phyloP scores from a whole-genome alignment of 2,329 filamentous ascomycete species.

The Colletotrichum sp. region DNA sequence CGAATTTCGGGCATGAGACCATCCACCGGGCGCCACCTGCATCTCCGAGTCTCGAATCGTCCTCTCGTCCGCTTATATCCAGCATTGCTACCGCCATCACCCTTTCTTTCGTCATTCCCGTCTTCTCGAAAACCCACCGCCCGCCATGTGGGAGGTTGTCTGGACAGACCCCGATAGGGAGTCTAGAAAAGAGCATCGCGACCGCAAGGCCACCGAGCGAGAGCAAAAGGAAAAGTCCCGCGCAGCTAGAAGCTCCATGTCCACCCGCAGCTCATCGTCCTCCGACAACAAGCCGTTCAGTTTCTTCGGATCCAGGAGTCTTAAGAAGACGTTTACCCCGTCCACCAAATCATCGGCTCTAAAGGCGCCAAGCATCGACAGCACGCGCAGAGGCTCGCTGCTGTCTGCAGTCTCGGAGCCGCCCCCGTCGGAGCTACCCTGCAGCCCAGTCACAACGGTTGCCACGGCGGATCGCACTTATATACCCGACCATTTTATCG shows the following conservation, averaged over 20 bases:
- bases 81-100: not conserved
- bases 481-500: slow-evolving; percentile 5
- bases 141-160: slow-evolving; percentile 62
- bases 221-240: slow-evolving; percentile 35
- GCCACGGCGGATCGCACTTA: not conserved
- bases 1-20: slow-evolving; percentile 2
- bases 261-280: slow-evolving; percentile 49
- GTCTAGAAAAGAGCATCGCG: slow-evolving; percentile 56
- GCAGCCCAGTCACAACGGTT: not conserved
- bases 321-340: slow-evolving; percentile 33
- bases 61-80: not conserved
- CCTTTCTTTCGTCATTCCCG: not conserved
- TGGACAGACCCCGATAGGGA: slow-evolving; percentile 63
- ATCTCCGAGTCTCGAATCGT: not conserved
- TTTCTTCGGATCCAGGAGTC: slow-evolving; percentile 47
- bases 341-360: slow-evolving; percentile 21
- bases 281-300: slow-evolving; percentile 44
- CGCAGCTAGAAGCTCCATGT: slow-evolving; percentile 39
- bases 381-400: slow-evolving; percentile 10
- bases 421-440: not conserved
- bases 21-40: not conserved
- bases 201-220: slow-evolving; percentile 51
- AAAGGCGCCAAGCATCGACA: slow-evolving; percentile 12
- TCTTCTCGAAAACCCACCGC: not conserved
- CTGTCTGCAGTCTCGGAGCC: slow-evolving; percentile 13